Evolutionary conservation across 1,284 basidiomycete genomes (phyloP), one percentile per base, ranked within the genome.

Genomic region (Pholiota adiposa): DNA sequence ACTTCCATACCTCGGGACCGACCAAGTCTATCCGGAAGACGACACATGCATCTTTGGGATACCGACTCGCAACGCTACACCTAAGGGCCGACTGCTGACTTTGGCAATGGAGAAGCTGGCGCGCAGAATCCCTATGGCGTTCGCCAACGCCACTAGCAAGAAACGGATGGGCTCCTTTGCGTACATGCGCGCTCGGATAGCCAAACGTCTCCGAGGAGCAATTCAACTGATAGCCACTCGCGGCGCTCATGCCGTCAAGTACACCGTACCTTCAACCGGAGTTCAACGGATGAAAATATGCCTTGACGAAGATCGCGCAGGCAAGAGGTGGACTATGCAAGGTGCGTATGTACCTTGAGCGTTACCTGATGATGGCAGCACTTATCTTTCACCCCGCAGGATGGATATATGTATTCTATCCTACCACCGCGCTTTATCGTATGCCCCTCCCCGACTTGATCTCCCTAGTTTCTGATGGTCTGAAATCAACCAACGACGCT

Each of bases 351-450:
- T 18, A 31, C 4, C 11, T 31, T 31, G 29, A n/a, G 29, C 29
- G 29, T 5, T 31, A 4, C 29, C 11, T 31, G 29, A 4, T 31
- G n/a, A n/a, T n/a, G n/a, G n/a, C n/a, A n/a, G n/a, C n/a, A n/a
- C n/a, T 31, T 11, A 4, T 31, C 29, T 4, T 31, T 31, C 29
- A 31, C 11, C 18, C 18, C 48, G 2, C 23, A 83, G 82, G 77
- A 21, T 83, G 81, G 81, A 73, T 78, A 31, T 83, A 83, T 57
- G 62, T 78, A 27, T 75, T 79, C 54, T 69, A 62, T 8, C 77
- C 77, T 7, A 73, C 67, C 0, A 65, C 76, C 7, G 70, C 73
- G 38, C 56, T 81, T 1, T 79, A 79, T 63, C 71, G 70, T 8
- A 79, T 80, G 79, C 76, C 80, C 2, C 81, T 78, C 61, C 59